Conservation (phyloP, 768 basidiomycete species). For the Crucibulum laeve region DNA sequence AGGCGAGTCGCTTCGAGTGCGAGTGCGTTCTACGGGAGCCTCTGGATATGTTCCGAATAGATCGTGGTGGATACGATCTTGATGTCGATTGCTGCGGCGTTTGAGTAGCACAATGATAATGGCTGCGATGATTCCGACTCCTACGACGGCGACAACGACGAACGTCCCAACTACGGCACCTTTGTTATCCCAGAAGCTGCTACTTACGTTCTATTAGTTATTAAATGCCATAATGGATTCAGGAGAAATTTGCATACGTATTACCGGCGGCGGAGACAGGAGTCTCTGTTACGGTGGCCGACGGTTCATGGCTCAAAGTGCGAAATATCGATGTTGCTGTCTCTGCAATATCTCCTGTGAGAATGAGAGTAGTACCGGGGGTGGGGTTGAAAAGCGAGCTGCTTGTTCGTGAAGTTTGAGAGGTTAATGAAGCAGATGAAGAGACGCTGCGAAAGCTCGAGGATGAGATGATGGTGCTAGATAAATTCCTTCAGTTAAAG, state of each 20-base stretch:
- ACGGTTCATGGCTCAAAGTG: background rate
- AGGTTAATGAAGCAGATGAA: no score
- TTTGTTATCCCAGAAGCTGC: slow-evolving; percentile 44
- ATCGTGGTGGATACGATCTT: slow-evolving; percentile 17
- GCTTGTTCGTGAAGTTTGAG: no score
- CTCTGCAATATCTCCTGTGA: background rate
- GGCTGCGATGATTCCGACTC: slow-evolving; percentile 22
- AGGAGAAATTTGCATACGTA: background rate
- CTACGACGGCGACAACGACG: slow-evolving; percentile 32
- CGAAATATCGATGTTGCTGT: background rate
- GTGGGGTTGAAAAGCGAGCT: background rate
- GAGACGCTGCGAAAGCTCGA: no score
- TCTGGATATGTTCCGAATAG: slow-evolving; percentile 22
- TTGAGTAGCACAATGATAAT: slow-evolving; percentile 7
- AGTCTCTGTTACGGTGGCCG: background rate
- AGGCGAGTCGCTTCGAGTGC: slow-evolving; percentile 19
- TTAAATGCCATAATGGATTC: background rate
- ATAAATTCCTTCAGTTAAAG: no score
- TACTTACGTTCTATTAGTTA: background rate
- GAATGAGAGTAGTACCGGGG: background rate
- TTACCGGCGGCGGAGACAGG: background rate
- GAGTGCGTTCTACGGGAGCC: slow-evolving; percentile 9
- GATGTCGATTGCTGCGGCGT: slow-evolving; percentile 8
- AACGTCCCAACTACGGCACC: slow-evolving; percentile 44
- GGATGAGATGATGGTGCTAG: no score